These are phyloP conservation scores for Mesembryanthemum crystallinum DNA, from an alignment of 148 eudicot species.

Conservation along the genomic window DNA sequence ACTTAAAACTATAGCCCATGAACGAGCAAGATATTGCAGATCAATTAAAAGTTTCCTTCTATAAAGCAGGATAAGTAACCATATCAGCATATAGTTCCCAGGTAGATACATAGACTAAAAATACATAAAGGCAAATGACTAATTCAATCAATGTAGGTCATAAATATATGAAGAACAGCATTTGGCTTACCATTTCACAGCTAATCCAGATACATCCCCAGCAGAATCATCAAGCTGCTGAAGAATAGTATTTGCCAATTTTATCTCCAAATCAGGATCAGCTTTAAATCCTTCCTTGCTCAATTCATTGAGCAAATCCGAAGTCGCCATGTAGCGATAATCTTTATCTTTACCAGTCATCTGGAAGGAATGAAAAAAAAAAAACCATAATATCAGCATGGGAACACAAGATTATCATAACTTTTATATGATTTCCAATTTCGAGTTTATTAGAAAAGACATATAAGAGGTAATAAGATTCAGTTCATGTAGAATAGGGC, in stretches of 20 bases:
- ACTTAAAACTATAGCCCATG: too few species aligned
- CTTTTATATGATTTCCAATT: background rate
- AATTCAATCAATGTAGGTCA: background rate
- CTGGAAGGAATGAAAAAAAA: slow-evolving; percentile 27
- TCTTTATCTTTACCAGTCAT: slow-evolving; percentile 94
- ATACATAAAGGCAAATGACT: background rate
- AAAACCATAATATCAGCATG: slow-evolving; percentile 3
- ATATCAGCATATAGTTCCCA: background rate
- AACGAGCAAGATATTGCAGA: background rate
- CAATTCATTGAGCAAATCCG: slow-evolving; percentile 91
- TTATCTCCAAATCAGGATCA: slow-evolving; percentile 75
- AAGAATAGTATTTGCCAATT: slow-evolving; percentile 68
- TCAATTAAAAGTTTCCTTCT: background rate
- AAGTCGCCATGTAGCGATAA: slow-evolving; percentile 94
- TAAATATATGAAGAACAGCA: slow-evolving; percentile 11
- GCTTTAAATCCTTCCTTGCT: slow-evolving; percentile 78
- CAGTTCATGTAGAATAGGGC: background rate
- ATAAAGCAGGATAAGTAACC: background rate
- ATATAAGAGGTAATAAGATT: background rate
- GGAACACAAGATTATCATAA: background rate
- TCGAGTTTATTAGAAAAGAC: background rate
- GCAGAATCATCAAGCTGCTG: slow-evolving; percentile 97
- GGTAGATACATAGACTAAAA: background rate
- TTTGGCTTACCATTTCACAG: slow-evolving; percentile 79
- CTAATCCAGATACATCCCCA: slow-evolving; percentile 96